phyloP scores from a whole-genome alignment of 1,284 basidiomycete species.

The Ganoderma lucidum region DNA sequence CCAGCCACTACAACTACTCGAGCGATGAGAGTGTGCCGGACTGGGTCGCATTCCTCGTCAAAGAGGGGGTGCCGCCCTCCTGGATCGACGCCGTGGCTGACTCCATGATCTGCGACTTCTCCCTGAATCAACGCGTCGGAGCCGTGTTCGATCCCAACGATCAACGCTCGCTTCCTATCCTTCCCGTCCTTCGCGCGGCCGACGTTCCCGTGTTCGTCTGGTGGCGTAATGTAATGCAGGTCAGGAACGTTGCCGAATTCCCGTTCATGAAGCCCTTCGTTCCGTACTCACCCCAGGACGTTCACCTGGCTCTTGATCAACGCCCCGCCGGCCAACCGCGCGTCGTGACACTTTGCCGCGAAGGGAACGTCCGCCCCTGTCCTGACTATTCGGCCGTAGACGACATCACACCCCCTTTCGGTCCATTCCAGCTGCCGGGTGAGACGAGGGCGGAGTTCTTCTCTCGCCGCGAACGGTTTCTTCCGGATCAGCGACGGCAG shows the following conservation, averaged over 20 bases:
- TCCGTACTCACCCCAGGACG: neutral
- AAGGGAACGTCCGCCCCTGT: neutral
- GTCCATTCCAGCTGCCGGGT: too few species aligned
- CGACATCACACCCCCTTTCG: neutral
- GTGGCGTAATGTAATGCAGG: neutral
- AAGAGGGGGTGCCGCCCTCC: neutral
- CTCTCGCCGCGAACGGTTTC: too few species aligned
- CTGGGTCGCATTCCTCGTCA: neutral
- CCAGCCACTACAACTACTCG: neutral
- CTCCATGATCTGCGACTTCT: neutral
- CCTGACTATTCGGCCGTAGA: neutral
- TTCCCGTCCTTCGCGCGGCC: neutral
- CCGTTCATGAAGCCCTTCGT: neutral
- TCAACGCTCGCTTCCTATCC: neutral
- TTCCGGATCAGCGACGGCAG: neutral
- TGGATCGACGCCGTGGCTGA: neutral
- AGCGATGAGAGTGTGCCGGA: neutral
- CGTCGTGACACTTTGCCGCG: neutral
- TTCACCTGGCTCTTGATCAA: neutral
- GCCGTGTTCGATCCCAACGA: neutral
- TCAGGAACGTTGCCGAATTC: too few species aligned
- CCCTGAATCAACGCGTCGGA: neutral
- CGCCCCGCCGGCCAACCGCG: neutral
- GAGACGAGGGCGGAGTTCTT: too few species aligned
- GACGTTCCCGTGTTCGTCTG: neutral